Conservation (phyloP, 768 basidiomycete species). For the Amanita exitialis region DNA sequence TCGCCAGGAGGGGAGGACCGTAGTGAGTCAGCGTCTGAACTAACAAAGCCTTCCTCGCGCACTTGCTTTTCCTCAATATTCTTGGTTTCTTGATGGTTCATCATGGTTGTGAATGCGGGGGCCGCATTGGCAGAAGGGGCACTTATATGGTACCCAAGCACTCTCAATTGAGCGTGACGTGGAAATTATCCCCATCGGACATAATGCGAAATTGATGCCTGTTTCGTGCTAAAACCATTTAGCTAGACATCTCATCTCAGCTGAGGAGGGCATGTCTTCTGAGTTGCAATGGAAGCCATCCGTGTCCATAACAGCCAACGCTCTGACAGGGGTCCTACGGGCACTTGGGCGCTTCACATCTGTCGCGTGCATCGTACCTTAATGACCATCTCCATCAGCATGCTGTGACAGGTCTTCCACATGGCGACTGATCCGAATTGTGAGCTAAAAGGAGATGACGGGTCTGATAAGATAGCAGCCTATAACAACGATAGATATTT, state of each 20-base stretch:
- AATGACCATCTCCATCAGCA: not conserved
- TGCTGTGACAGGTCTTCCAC: not conserved
- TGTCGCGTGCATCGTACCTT: not conserved
- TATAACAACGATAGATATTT: too few relatives aligned
- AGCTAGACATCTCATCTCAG: too few relatives aligned
- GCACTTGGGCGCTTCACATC: too few relatives aligned
- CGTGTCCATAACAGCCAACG: too few relatives aligned
- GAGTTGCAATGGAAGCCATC: too few relatives aligned
- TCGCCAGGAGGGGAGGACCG: conserved; percentile 1
- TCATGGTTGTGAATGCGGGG: not conserved
- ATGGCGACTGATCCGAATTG: not conserved
- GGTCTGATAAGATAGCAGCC: too few relatives aligned
- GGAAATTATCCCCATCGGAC: too few relatives aligned
- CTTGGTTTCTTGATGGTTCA: not conserved
- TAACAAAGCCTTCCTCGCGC: conserved; percentile 26
- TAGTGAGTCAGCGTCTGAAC: conserved; percentile 15
- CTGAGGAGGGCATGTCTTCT: too few relatives aligned
- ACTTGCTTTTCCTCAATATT: conserved; percentile 16
- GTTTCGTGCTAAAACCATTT: too few relatives aligned
- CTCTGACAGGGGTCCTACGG: too few relatives aligned
- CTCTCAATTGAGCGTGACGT: not conserved
- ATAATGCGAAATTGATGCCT: too few relatives aligned
- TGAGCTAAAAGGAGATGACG: too few relatives aligned
- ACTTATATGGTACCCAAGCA: not conserved
- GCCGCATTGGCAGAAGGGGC: not conserved